These are phyloP conservation scores for Linnemannia schmuckeri DNA, from an alignment of 192 early-diverging fungal genomes.

Conservation along the genomic window DNA sequence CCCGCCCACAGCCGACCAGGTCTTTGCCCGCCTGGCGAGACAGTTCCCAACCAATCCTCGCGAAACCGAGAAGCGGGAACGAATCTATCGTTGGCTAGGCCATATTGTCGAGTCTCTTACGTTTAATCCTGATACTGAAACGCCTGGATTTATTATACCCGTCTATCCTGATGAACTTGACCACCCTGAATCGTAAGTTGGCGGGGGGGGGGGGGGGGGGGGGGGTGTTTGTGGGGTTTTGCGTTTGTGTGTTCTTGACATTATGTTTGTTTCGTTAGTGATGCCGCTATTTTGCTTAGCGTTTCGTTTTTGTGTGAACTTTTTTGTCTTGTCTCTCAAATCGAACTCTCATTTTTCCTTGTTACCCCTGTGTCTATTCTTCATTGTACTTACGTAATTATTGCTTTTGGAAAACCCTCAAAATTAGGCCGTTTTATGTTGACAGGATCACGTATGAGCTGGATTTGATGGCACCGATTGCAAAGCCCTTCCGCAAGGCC, in stretches of 20 bases:
- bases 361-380: not conserved
- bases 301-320: not conserved
- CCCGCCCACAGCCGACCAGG: conserved; percentile 3
- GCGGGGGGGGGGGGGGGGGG: no score
- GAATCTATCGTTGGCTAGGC: conserved; percentile 20
- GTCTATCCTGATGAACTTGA: conserved; percentile 27
- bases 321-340: no score
- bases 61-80: conserved; percentile 26
- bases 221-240: no score
- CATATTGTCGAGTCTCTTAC: conserved; percentile 15
- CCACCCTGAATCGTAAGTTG: conserved; percentile 14
- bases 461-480: conserved; percentile 40
- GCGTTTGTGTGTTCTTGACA: not conserved
- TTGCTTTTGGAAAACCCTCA: not conserved
- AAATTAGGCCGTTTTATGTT: conserved; percentile 29
- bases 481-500: conserved; percentile 44
- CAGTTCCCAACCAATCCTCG: conserved; percentile 21
- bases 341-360: no score
- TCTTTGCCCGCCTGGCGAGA: conserved; percentile 21
- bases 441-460: conserved; percentile 50
- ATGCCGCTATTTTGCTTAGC: not conserved
- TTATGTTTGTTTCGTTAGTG: not conserved
- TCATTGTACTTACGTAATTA: not conserved
- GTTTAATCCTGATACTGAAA: conserved; percentile 15
- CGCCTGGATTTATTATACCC: conserved; percentile 23